Conservation (phyloP, 306 rosid species). For the Acacia acuminata region DNA sequence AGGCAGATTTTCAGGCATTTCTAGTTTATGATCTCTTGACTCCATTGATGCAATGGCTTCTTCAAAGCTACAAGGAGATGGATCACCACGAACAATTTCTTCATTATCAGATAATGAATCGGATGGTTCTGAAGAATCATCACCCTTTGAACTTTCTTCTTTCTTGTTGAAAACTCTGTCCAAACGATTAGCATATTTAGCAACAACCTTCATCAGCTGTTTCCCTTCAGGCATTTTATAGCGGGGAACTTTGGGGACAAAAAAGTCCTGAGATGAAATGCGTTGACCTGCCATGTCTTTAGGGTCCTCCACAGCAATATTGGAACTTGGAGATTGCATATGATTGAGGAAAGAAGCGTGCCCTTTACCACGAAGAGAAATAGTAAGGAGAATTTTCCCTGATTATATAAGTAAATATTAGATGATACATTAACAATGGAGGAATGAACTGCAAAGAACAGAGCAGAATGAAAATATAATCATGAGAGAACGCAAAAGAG, state of each 20-base stretch:
- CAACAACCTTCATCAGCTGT: constrained; percentile 49
- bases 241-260: constrained; percentile 30
- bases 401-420: constrained; percentile 31
- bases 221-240: constrained; percentile 54
- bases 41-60: constrained; percentile 65
- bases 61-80: constrained; percentile 55
- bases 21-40: constrained; percentile 42
- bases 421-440: constrained; percentile 12
- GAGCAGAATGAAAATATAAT: background rate
- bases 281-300: constrained; percentile 36
- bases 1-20: constrained; percentile 65
- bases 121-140: constrained; percentile 54
- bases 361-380: constrained; percentile 62
- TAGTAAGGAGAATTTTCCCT: constrained; percentile 79
- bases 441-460: background rate
- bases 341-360: constrained; percentile 28
- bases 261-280: constrained; percentile 27
- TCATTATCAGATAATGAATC: constrained; percentile 56
- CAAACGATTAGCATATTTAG: constrained; percentile 35
- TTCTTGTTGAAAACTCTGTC: constrained; percentile 68
- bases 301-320: constrained; percentile 33
- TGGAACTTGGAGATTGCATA: constrained; percentile 33
- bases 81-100: constrained; percentile 44
- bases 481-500: background rate
- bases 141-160: constrained; percentile 45